phyloP scores from a whole-genome alignment of 2,329 filamentous ascomycete species.

The Neopestalotiopsis clavispora region DNA sequence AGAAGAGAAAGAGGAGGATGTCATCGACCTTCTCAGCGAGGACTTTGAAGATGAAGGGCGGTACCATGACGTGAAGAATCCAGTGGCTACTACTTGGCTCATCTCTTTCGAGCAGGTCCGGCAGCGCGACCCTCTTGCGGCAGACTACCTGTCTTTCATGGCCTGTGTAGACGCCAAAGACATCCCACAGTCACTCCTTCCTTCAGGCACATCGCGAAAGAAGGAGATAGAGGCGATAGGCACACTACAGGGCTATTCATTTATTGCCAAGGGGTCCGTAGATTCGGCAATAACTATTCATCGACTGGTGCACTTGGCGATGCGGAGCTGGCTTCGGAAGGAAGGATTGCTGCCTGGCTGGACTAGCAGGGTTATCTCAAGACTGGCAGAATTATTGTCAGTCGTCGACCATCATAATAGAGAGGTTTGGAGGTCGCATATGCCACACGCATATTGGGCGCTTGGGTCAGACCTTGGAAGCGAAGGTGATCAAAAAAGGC shows the following conservation, averaged over 20 bases:
- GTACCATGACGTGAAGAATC: slow-evolving; percentile 25
- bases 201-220: slow-evolving; percentile 20
- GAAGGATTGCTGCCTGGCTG: slow-evolving; percentile 5
- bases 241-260: slow-evolving; percentile 33
- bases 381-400: background rate
- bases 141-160: slow-evolving; percentile 40
- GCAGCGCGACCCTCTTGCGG: slow-evolving; percentile 31
- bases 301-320: slow-evolving; percentile 37
- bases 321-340: slow-evolving; percentile 29
- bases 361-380: background rate
- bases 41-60: background rate
- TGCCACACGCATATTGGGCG: background rate
- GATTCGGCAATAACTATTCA: slow-evolving; percentile 33
- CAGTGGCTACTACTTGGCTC: slow-evolving; percentile 40
- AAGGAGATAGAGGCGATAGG: slow-evolving; percentile 31
- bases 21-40: background rate
- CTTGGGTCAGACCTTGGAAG: too few species aligned
- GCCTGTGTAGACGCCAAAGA: slow-evolving; percentile 40
- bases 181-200: slow-evolving; percentile 37
- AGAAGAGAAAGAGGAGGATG: background rate
- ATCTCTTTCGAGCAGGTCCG: slow-evolving; percentile 43
- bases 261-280: slow-evolving; percentile 28
- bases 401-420: background rate
- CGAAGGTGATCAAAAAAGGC: too few species aligned
- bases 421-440: background rate